These are phyloP conservation scores for Lenwebbia sp. DNA, from an alignment of 345 rosid genomes.

Conservation along the genomic window DNA sequence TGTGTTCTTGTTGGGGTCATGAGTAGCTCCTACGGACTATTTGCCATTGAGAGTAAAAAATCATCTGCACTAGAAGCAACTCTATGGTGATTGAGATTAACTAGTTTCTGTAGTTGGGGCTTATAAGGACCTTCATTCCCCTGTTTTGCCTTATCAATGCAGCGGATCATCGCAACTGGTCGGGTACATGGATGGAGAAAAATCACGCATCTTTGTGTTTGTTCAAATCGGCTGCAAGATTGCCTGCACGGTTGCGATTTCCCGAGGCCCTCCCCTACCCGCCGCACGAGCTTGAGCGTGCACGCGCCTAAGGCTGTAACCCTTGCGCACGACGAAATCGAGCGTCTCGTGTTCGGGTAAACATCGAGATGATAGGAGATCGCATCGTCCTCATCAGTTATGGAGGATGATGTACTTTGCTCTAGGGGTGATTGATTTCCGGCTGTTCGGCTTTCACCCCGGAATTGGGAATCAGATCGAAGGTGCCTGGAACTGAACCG, in stretches of 20 bases:
- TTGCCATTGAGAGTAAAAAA: not conserved
- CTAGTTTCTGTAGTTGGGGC: not conserved
- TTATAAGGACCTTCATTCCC: not conserved
- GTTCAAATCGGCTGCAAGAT: not conserved
- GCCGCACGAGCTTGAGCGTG: not conserved
- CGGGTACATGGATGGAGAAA: not conserved
- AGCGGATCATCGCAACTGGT: not conserved
- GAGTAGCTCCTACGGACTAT: not conserved
- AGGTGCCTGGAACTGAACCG: too few relatives aligned
- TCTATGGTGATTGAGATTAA: not conserved
- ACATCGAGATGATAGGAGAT: not conserved
- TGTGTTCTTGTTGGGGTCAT: not conserved
- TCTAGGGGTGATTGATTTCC: too few relatives aligned
- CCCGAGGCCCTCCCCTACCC: not conserved
- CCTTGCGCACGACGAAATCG: fast-evolving
- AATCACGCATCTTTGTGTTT: not conserved
- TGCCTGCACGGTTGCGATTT: fast-evolving
- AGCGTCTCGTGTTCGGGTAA: not conserved
- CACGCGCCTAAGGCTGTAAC: not conserved
- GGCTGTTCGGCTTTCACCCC: too few relatives aligned
- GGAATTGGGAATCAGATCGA: too few relatives aligned
- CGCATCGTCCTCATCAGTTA: not conserved
- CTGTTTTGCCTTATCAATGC: not conserved
- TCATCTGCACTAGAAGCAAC: not conserved
- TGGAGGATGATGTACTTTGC: not conserved